Evolutionary conservation across 805 yeast species (phyloP).

Genomic region (Candida piceae): DNA sequence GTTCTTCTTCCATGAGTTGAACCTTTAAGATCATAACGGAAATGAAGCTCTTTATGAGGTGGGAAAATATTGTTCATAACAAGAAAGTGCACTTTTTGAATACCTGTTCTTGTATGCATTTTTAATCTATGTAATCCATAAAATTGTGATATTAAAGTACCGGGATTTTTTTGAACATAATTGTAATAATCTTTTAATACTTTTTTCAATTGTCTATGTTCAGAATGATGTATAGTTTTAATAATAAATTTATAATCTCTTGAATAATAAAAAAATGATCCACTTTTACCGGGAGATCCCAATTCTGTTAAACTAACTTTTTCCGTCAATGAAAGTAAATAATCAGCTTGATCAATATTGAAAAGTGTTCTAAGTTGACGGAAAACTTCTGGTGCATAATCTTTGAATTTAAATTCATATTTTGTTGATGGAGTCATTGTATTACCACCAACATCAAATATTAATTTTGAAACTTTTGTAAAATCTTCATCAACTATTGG

Average conservation of each 20-base stretch:
- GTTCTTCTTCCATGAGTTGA: slow-evolving; percentile 79
- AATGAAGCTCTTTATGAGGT: slow-evolving; percentile 80
- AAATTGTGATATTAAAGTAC: slow-evolving; percentile 89
- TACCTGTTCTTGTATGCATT: slow-evolving; percentile 58
- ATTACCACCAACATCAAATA: slow-evolving; percentile 83
- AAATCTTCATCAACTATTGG: slow-evolving; percentile 71
- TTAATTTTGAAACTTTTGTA: slow-evolving; percentile 64
- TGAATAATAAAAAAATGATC: slow-evolving; percentile 92
- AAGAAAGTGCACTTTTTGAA: slow-evolving; percentile 79
- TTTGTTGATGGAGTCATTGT: slow-evolving; percentile 90
- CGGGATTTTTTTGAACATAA: slow-evolving; percentile 80
- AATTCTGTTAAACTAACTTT: slow-evolving; percentile 87
- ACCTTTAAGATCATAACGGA: slow-evolving; percentile 88
- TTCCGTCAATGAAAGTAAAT: slow-evolving; percentile 85
- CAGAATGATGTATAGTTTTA: slow-evolving; percentile 91
- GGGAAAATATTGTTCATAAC: slow-evolving; percentile 98
- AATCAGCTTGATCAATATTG: slow-evolving; percentile 94
- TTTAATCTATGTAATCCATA: slow-evolving; percentile 93
- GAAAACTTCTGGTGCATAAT: slow-evolving; percentile 91
- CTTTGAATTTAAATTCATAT: slow-evolving; percentile 95
- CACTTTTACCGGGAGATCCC: slow-evolving; percentile 96
- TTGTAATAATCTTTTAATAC: slow-evolving; percentile 70
- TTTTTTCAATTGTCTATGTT: slow-evolving; percentile 75
- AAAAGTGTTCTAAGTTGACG: slow-evolving; percentile 75
- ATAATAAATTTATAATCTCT: slow-evolving; percentile 91